Percentiles rank a stretch among this genome's conserved stretches.
Evolutionary conservation across 306 rosid genomes (phyloP).

Genomic region (Astragalus glycyphyllos): DNA sequence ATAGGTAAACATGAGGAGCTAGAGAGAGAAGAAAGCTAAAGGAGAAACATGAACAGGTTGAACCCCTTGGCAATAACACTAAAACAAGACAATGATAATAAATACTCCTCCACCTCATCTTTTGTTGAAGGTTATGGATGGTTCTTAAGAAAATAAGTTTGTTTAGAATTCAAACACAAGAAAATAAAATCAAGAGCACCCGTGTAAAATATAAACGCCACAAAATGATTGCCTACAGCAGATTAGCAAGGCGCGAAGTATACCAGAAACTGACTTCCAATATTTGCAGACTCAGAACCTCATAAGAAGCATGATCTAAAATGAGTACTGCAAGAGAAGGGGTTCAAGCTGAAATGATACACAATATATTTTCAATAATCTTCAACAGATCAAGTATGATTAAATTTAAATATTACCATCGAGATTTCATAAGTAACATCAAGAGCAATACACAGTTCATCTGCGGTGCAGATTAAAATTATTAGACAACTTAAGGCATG

Average conservation of each 20-base stretch:
- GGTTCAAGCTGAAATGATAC: too few species aligned
- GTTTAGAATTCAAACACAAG: too few species aligned
- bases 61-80: too few species aligned
- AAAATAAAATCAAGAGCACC: not conserved
- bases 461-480: not conserved
- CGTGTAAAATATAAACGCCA: slow-evolving; percentile 5
- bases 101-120: too few species aligned
- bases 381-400: too few species aligned
- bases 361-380: too few species aligned
- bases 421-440: not conserved
- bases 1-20: too few species aligned
- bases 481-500: not conserved
- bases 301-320: not conserved
- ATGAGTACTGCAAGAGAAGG: not conserved
- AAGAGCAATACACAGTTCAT: slow-evolving; percentile 17
- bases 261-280: not conserved
- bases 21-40: too few species aligned
- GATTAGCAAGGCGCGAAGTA: not conserved
- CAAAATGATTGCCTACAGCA: not conserved
- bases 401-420: not conserved
- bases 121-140: too few species aligned
- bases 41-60: too few species aligned
- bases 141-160: too few species aligned
- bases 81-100: too few species aligned
- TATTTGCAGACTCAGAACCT: not conserved